Evolutionary conservation across 345 rosid genomes (phyloP), one percentile per base, ranked within the genome.

Genomic region (Eutrema yunnanense): DNA sequence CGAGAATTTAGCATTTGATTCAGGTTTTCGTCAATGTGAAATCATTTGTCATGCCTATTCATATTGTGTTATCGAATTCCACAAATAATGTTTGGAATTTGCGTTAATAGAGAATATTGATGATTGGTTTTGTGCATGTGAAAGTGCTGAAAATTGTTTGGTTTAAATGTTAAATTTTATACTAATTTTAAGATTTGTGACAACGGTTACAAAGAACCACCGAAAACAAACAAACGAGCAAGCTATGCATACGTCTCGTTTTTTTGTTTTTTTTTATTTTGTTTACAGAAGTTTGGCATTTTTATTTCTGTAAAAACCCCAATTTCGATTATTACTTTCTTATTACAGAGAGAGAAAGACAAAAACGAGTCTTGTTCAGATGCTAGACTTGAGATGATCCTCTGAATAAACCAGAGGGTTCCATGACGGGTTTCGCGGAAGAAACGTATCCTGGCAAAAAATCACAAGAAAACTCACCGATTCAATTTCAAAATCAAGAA

Each of bases 381-480:
- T 81, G 38, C 62, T 84, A 40, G 90, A 81, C 61, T 59, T 83
- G 64, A 48, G 75, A 16, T 82, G 75, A 16, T 82, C 88, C 64
- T 74, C 87, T 0, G 81, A 53, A 49, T 82, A 67, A 71, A 88
- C 67, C 6, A 86, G 72, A 69, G 84, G 67, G 60, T 81, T 83
- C 96, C 90, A 85, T 2, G 86, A 61, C 0, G 88, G 86, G 67
- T 88, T 88, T 55, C 85, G 81, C 1, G 82, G 87, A 73, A 92
- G 90, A 83, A 86, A 89, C 11, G 96, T 92, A 33, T 88, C 96
- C 96, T 89, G 88, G 3, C 65, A 16, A 37, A 6, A 33, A 32
- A 11, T 13, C 13, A 29, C 41, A 37, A 8, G 6, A 8, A 6
- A 7, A 3, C 41, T 40, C 52, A 40, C 1, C 32, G 10, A 69